phyloP scores from a whole-genome alignment of 2,329 filamentous ascomycete species.

The Hirsutella rhossiliensis region DNA sequence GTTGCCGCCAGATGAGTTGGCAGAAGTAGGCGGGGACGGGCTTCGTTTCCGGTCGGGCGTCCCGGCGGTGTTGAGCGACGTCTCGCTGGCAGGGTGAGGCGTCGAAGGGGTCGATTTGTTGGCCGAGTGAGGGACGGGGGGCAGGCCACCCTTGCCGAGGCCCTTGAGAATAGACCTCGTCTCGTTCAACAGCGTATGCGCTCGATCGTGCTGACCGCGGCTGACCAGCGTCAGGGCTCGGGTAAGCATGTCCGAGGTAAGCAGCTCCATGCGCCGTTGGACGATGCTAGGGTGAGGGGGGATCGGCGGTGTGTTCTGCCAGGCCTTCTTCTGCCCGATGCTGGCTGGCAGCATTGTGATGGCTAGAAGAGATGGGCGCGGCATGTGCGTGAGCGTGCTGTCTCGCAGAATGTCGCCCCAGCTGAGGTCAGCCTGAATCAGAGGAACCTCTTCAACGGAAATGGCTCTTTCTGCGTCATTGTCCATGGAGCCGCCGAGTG shows the following conservation, averaged over 20 bases:
- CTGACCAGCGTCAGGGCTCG: slow-evolving; percentile 83
- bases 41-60: slow-evolving; percentile 44
- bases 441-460: slow-evolving; percentile 86
- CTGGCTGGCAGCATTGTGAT: slow-evolving; percentile 84
- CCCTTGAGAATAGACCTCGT: slow-evolving; percentile 93
- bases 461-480: slow-evolving; percentile 71
- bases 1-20: slow-evolving; percentile 27
- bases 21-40: slow-evolving; percentile 40
- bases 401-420: slow-evolving; percentile 92
- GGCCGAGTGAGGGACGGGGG: slow-evolving; percentile 62
- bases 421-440: slow-evolving; percentile 87
- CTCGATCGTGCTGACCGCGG: slow-evolving; percentile 84
- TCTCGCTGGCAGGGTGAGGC: slow-evolving; percentile 31
- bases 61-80: slow-evolving; percentile 27
- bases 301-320: slow-evolving; percentile 63
- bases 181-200: slow-evolving; percentile 83
- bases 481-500: slow-evolving; percentile 77
- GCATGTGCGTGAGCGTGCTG: slow-evolving; percentile 72
- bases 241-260: slow-evolving; percentile 96
- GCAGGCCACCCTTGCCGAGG: slow-evolving; percentile 85
- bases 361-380: slow-evolving; percentile 79
- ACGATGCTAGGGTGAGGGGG: slow-evolving; percentile 92
- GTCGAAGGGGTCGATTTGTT: slow-evolving; percentile 34
- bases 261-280: slow-evolving; percentile 90
- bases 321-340: slow-evolving; percentile 51